Percentiles rank a stretch among this genome's conserved stretches.
phyloP scores from a whole-genome alignment of 2,329 filamentous ascomycete genomes.

The Hawksworthiomyces lignivorus region DNA sequence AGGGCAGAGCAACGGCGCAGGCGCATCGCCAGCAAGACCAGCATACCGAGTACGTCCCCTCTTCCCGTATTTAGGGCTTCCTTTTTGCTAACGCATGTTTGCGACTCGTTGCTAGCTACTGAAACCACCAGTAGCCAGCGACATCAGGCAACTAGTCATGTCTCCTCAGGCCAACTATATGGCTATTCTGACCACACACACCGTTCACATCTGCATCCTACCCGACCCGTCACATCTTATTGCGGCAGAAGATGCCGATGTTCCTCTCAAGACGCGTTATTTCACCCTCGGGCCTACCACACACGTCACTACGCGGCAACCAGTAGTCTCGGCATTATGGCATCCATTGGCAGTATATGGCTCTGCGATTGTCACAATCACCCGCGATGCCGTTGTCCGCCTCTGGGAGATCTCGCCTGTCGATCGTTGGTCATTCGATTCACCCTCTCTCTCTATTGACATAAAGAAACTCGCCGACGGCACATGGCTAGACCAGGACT shows the following conservation, averaged over 20 bases:
- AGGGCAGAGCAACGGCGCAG: slow-evolving; percentile 14
- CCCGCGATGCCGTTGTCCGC: slow-evolving; percentile 77
- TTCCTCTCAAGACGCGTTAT: slow-evolving; percentile 70
- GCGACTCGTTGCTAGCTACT: slow-evolving; percentile 53
- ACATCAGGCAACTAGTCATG: slow-evolving; percentile 77
- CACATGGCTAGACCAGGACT: slow-evolving; percentile 72
- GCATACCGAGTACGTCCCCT: slow-evolving; percentile 42
- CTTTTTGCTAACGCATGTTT: too few species aligned
- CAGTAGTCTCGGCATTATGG: slow-evolving; percentile 78
- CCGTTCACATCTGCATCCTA: slow-evolving; percentile 78
- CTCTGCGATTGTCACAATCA: slow-evolving; percentile 78
- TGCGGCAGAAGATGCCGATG: slow-evolving; percentile 52
- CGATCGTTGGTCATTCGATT: slow-evolving; percentile 81
- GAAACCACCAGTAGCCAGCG: slow-evolving; percentile 67
- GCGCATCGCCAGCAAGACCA: slow-evolving; percentile 17
- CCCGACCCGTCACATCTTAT: slow-evolving; percentile 73
- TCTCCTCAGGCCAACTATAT: slow-evolving; percentile 77
- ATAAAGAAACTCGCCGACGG: slow-evolving; percentile 84
- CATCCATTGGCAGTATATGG: slow-evolving; percentile 82
- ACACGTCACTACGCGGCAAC: slow-evolving; percentile 78
- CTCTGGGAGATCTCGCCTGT: slow-evolving; percentile 84
- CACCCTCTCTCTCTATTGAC: slow-evolving; percentile 76
- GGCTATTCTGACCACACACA: slow-evolving; percentile 79
- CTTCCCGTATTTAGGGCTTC: too few species aligned
- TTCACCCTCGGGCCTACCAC: slow-evolving; percentile 89